These are phyloP conservation scores for Hygrocybe punicea DNA, from an alignment of 768 basidiomycete species.

Conservation along the genomic window DNA sequence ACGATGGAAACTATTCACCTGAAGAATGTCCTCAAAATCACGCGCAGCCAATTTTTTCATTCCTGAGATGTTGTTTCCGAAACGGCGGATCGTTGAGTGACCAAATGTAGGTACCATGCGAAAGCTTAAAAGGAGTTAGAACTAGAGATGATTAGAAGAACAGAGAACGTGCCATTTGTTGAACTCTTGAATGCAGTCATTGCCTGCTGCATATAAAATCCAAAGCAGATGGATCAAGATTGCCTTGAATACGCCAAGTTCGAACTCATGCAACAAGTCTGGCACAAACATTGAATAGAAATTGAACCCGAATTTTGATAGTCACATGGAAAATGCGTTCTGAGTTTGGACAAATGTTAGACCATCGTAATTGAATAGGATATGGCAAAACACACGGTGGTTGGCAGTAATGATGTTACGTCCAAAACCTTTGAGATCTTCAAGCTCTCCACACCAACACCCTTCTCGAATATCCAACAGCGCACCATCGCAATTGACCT, in stretches of 20 bases:
- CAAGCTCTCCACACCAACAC: not conserved
- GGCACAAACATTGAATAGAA: conserved; percentile 21
- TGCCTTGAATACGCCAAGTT: conserved; percentile 33
- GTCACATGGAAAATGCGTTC: conserved; percentile 3
- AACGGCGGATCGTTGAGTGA: conserved; percentile 18
- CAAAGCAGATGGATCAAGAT: conserved; percentile 30
- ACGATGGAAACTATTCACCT: conserved; percentile 16
- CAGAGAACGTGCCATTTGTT: conserved; percentile 17
- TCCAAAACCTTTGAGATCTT: not conserved
- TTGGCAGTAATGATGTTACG: not conserved
- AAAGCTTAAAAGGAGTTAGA: conserved; percentile 5
- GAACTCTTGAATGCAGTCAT: conserved; percentile 11
- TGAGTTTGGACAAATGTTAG: not conserved
- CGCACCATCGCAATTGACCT: not conserved
- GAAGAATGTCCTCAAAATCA: conserved; percentile 33
- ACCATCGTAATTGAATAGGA: not conserved
- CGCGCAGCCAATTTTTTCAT: conserved; percentile 22
- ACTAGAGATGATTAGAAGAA: not conserved
- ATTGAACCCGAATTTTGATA: conserved; percentile 14
- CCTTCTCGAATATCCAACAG: conserved; percentile 4
- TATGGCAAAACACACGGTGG: not conserved
- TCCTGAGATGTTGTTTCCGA: conserved; percentile 21
- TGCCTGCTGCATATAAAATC: conserved; percentile 17
- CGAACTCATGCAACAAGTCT: conserved; percentile 35
- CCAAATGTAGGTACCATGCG: conserved; percentile 17